phyloP scores from a whole-genome alignment of 2,329 filamentous ascomycete genomes.

The Penicillium sp. region DNA sequence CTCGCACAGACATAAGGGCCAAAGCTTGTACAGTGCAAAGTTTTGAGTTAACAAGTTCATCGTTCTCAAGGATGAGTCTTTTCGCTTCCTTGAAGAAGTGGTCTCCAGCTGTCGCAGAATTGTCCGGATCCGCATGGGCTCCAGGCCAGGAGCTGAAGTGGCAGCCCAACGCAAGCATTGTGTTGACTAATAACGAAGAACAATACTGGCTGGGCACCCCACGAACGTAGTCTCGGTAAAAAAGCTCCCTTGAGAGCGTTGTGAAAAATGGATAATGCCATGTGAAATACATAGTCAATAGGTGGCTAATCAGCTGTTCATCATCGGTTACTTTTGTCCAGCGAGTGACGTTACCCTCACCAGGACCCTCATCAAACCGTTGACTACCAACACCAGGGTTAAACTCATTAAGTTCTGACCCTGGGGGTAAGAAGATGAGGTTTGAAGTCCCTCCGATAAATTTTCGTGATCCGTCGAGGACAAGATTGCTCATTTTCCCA shows the following conservation, averaged over 20 bases:
- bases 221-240: constrained; percentile 81
- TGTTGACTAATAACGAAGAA: constrained; percentile 87
- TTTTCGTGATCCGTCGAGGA: constrained; percentile 82
- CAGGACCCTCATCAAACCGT: constrained; percentile 56
- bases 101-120: constrained; percentile 86
- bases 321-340: constrained; percentile 90
- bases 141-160: constrained; percentile 83
- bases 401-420: constrained; percentile 52
- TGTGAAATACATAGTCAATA: constrained; percentile 97
- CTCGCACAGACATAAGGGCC: constrained; percentile 92
- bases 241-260: constrained; percentile 81
- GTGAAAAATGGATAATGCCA: constrained; percentile 99
- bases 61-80: constrained; percentile 83
- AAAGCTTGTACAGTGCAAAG: constrained; percentile 91
- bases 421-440: constrained; percentile 74
- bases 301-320: constrained; percentile 76
- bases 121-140: constrained; percentile 71
- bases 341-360: constrained; percentile 75
- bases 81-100: constrained; percentile 97
- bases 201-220: constrained; percentile 78
- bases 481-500: constrained; percentile 89
- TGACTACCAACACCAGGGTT: constrained; percentile 47
- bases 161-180: constrained; percentile 89
- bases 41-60: constrained; percentile 88
- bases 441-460: constrained; percentile 96